Percentiles rank a stretch among this genome's conserved stretches.
Evolutionary conservation across 192 early-diverging fungal species (phyloP).

Genomic region (Coemansia sp.): DNA sequence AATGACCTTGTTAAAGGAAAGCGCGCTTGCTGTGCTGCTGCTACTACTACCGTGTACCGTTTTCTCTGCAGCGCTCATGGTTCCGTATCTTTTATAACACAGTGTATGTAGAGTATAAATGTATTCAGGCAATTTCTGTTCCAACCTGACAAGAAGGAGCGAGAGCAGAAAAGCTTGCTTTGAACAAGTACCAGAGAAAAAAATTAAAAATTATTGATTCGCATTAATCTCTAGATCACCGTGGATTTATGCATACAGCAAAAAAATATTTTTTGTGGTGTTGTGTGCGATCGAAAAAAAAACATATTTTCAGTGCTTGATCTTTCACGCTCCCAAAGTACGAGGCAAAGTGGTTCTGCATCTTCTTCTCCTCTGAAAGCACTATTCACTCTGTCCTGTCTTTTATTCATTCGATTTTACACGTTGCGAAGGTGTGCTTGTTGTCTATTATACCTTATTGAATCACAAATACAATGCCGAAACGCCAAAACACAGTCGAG

Average conservation of each 20-base stretch:
- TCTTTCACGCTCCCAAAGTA: not conserved
- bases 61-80: not conserved
- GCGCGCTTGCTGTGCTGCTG: not conserved
- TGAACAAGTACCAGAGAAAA: not conserved
- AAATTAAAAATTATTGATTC: not conserved
- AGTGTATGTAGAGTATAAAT: not conserved
- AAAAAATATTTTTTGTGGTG: constrained; percentile 22
- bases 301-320: not conserved
- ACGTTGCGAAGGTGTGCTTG: not conserved
- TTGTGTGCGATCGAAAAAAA: not conserved
- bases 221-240: constrained; percentile 5
- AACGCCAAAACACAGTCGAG: constrained; percentile 29
- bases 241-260: not conserved
- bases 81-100: not conserved
- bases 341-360: not conserved
- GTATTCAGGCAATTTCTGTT: not conserved
- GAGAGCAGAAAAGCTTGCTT: constrained; percentile 1
- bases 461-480: constrained; percentile 23
- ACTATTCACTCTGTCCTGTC: not conserved
- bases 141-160: not conserved
- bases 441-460: not conserved
- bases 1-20: constrained; percentile 4
- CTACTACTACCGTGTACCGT: not conserved
- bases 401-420: constrained; percentile 7
- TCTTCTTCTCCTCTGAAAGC: not conserved